Conservation (phyloP, 768 basidiomycete species). For the Psilocybe cyanescens region DNA sequence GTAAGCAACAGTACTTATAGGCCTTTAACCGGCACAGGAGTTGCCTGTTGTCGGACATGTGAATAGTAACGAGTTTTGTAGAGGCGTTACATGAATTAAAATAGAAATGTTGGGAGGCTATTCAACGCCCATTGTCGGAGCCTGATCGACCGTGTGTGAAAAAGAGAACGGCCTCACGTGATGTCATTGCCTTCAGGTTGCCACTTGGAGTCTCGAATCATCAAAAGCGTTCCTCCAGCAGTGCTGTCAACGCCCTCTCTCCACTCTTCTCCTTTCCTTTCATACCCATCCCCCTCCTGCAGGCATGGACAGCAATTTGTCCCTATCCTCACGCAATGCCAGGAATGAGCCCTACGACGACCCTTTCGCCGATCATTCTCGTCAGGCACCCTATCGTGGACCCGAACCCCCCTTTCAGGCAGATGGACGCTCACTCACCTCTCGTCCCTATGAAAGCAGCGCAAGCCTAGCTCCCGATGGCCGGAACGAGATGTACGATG, state of each 20-base stretch:
- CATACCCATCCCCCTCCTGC: slow-evolving; percentile 12
- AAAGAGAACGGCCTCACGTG: slow-evolving; percentile 16
- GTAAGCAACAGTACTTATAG: neutral
- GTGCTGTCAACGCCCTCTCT: slow-evolving; percentile 14
- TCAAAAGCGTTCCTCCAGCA: slow-evolving; percentile 9
- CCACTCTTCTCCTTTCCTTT: slow-evolving; percentile 8
- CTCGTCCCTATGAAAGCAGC: slow-evolving; percentile 61
- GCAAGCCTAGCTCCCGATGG: slow-evolving; percentile 58
- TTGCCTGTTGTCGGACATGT: slow-evolving; percentile 9
- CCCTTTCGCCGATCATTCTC: slow-evolving; percentile 75
- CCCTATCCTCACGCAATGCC: slow-evolving; percentile 37
- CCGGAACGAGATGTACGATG: slow-evolving; percentile 46
- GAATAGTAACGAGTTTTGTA: neutral
- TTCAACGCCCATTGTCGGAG: slow-evolving; percentile 1
- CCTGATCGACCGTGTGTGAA: neutral
- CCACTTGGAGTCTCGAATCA: slow-evolving; percentile 9
- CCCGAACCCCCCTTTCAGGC: slow-evolving; percentile 45
- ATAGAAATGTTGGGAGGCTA: neutral
- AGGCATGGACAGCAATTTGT: slow-evolving; percentile 43
- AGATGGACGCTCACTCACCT: slow-evolving; percentile 30
- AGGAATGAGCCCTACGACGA: slow-evolving; percentile 50
- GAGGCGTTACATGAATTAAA: neutral
- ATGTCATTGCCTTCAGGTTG: slow-evolving; percentile 18
- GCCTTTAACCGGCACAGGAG: slow-evolving; percentile 7
- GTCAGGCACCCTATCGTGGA: slow-evolving; percentile 60